These are phyloP conservation scores for Backusella tarrabulga DNA, from an alignment of 192 early-diverging fungal genomes.

Conservation along the genomic window DNA sequence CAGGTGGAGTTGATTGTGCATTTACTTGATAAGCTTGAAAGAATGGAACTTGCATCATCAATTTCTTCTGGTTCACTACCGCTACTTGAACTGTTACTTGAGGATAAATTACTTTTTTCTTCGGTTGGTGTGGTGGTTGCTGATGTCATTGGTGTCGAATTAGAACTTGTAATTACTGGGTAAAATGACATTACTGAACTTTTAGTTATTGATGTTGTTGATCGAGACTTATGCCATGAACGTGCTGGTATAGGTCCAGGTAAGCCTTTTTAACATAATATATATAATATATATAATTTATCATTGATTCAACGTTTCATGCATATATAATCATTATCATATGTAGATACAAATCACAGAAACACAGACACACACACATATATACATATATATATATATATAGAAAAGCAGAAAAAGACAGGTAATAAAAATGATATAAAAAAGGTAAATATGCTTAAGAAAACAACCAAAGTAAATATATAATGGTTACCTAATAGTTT, in stretches of 20 bases:
- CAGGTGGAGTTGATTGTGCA: neutral
- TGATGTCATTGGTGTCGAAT: neutral
- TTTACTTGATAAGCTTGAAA: neutral
- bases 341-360: neutral
- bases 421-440: neutral
- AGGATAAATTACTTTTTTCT: slow-evolving; percentile 1
- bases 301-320: neutral
- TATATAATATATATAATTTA: neutral
- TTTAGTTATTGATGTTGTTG: slow-evolving; percentile 23
- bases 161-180: neutral
- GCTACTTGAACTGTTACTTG: neutral
- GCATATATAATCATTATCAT: neutral
- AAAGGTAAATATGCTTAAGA: neutral
- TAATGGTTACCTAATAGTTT: slow-evolving; percentile 16
- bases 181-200: slow-evolving; percentile 19
- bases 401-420: neutral
- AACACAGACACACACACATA: neutral
- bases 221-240: slow-evolving; percentile 20
- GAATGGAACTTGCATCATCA: slow-evolving; percentile 5
- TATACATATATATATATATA: neutral
- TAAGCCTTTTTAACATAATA: slow-evolving; percentile 1
- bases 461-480: neutral
- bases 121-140: neutral
- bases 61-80: neutral
- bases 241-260: neutral